Conservation (phyloP, 1,284 basidiomycete species). For the Xerocomus minutiporus region DNA sequence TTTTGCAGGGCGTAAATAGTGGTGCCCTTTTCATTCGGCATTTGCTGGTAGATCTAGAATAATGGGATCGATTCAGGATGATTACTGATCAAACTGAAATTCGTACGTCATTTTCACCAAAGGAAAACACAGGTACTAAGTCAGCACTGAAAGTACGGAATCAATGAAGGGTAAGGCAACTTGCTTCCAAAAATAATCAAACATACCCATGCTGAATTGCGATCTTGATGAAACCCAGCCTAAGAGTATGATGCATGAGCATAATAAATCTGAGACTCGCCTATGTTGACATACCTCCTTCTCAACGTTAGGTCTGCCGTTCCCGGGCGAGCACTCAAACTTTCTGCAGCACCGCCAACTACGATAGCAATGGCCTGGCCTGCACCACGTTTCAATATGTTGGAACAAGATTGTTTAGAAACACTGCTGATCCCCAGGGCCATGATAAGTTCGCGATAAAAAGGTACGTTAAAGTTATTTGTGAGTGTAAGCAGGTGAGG, state of each 20-base stretch:
- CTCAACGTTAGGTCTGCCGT: constrained; percentile 91
- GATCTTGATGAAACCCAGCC: constrained; percentile 92
- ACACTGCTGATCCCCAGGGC: constrained; percentile 89
- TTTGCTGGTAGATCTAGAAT: constrained; percentile 86
- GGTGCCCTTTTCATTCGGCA: constrained; percentile 92
- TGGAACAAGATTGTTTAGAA: constrained; percentile 84
- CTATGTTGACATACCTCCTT: constrained; percentile 49
- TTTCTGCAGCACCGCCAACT: constrained; percentile 94
- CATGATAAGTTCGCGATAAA: constrained; percentile 90
- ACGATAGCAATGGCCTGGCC: constrained; percentile 88
- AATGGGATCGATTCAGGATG: background rate
- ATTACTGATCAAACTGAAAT: background rate
- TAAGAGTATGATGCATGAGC: constrained; percentile 25
- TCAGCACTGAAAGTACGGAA: constrained; percentile 57
- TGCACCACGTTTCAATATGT: constrained; percentile 65
- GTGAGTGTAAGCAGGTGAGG: constrained; percentile 91
- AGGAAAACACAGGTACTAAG: constrained; percentile 92
- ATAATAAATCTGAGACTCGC: background rate
- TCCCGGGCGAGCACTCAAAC: constrained; percentile 88
- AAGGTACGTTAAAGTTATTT: constrained; percentile 87
- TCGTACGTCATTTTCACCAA: constrained; percentile 95
- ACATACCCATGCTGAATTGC: constrained; percentile 88
- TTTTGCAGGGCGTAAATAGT: constrained; percentile 85
- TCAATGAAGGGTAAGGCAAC: constrained; percentile 3
- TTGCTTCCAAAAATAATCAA: background rate